Evolutionary conservation across 2,329 filamentous ascomycete genomes (phyloP).

Genomic region (Epicoccum sorghinum): DNA sequence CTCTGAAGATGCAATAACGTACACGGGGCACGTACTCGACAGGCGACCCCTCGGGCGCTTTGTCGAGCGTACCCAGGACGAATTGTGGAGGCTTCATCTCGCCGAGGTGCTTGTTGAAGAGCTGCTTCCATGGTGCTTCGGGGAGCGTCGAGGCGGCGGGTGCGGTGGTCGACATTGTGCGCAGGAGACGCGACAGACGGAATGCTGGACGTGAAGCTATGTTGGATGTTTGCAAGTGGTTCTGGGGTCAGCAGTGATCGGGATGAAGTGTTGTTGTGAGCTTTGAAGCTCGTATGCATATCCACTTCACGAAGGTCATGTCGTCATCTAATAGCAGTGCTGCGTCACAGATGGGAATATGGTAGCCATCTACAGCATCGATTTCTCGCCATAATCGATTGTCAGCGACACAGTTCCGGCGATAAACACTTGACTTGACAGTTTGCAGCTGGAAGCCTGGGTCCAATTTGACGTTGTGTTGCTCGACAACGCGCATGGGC

Average conservation of each 20-base stretch:
- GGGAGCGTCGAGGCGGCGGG: conserved; percentile 42
- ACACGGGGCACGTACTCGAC: conserved; percentile 61
- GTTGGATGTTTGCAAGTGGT: conserved; percentile 31
- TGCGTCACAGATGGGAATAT: conserved; percentile 13
- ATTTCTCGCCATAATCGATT: neutral
- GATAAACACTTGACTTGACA: too few species aligned
- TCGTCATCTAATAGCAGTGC: conserved; percentile 13
- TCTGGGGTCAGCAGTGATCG: neutral
- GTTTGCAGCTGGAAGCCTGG: neutral
- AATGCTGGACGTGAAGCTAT: conserved; percentile 47
- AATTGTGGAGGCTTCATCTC: conserved; percentile 58
- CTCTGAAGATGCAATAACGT: conserved; percentile 83
- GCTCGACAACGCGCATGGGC: neutral
- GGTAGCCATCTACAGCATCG: neutral
- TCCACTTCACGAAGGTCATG: conserved; percentile 12
- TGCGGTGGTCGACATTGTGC: conserved; percentile 55
- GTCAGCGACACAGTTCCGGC: neutral
- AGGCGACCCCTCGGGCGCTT: conserved; percentile 49
- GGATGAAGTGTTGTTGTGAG: conserved; percentile 1
- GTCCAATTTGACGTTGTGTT: neutral
- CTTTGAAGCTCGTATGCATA: conserved; percentile 5
- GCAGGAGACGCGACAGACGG: conserved; percentile 48
- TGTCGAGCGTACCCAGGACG: conserved; percentile 57
- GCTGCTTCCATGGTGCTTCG: conserved; percentile 59
- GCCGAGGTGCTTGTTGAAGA: conserved; percentile 57